Evolutionary conservation across 345 rosid species (phyloP).

Genomic region (Salix viminalis): DNA sequence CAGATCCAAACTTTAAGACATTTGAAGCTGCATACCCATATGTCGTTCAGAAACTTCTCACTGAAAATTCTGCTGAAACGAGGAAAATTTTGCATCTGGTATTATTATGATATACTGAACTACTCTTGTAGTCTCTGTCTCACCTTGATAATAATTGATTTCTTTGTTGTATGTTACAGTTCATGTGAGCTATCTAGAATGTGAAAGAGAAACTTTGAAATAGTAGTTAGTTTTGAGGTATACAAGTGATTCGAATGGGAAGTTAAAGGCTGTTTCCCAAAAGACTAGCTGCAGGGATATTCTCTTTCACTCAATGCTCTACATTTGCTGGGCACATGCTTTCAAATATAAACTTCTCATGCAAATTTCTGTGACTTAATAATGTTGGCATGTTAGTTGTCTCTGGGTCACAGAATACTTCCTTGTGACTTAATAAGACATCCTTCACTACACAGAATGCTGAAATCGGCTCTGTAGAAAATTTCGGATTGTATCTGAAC

Average conservation of each 20-base stretch:
- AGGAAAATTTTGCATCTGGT: constrained; percentile 82
- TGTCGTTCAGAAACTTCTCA: constrained; percentile 78
- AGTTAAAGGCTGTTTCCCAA: background rate
- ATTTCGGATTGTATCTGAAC: constrained; percentile 3
- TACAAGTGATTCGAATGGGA: background rate
- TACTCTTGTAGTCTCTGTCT: background rate
- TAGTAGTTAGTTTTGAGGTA: constrained; percentile 1
- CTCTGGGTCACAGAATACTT: too few species aligned
- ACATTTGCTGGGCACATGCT: too few species aligned
- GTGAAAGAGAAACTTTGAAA: background rate
- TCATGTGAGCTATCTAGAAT: background rate
- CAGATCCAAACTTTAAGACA: constrained; percentile 79
- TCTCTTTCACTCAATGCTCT: too few species aligned
- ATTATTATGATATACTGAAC: constrained; percentile 5
- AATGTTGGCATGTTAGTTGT: too few species aligned
- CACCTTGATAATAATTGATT: background rate
- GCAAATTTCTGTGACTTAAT: too few species aligned
- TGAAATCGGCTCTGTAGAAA: background rate
- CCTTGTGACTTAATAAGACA: too few species aligned
- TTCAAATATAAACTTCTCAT: too few species aligned
- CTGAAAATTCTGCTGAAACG: constrained; percentile 64
- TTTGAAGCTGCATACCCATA: constrained; percentile 93
- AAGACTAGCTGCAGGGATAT: background rate
- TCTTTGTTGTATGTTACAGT: background rate
- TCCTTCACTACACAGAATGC: background rate